These are phyloP conservation scores for baker's yeast (Saccharomyces cerevisiae) DNA, from an alignment of 805 yeast species.

Conservation along the genomic window DNA sequence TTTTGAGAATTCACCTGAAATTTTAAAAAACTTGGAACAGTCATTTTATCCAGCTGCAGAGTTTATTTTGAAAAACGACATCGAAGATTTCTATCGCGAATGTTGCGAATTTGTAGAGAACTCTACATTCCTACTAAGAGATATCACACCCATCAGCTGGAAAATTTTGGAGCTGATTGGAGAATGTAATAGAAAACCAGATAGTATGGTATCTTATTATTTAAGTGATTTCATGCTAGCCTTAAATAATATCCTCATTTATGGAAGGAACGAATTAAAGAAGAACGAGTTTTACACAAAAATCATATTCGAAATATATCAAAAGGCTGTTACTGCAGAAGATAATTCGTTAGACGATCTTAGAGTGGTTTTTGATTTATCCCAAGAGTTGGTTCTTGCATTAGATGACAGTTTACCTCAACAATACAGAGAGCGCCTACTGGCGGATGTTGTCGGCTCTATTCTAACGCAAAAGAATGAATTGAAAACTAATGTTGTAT, in stretches of 20 bases:
- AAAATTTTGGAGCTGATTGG: conserved; percentile 47
- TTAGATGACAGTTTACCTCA: conserved; percentile 40
- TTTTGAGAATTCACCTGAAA: conserved; percentile 68
- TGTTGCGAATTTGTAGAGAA: conserved; percentile 67
- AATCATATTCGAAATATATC: conserved; percentile 45
- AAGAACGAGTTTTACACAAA: conserved; percentile 39
- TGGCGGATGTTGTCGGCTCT: conserved; percentile 37
- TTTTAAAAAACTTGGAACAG: conserved; percentile 56
- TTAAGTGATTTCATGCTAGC: conserved; percentile 71
- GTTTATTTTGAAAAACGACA: conserved; percentile 53
- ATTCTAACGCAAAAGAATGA: conserved; percentile 18
- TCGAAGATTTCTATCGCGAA: conserved; percentile 71
- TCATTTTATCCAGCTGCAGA: conserved; percentile 62
- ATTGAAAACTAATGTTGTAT: conserved; percentile 23
- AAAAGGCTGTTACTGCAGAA: conserved; percentile 33
- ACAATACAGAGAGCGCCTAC: conserved; percentile 38
- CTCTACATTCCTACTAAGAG: conserved; percentile 51
- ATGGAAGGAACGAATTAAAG: conserved; percentile 44
- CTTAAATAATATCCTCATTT: conserved; percentile 63
- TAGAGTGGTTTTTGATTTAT: conserved; percentile 50
- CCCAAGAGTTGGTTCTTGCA: conserved; percentile 54
- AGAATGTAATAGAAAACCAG: conserved; percentile 26
- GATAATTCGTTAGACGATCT: conserved; percentile 52
- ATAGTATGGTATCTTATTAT: conserved; percentile 52
- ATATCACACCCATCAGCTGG: conserved; percentile 71